Base-by-base conservation (phyloP, 2,329 filamentous ascomycete species). In the Pyrenophora tritici-repentis region DNA sequence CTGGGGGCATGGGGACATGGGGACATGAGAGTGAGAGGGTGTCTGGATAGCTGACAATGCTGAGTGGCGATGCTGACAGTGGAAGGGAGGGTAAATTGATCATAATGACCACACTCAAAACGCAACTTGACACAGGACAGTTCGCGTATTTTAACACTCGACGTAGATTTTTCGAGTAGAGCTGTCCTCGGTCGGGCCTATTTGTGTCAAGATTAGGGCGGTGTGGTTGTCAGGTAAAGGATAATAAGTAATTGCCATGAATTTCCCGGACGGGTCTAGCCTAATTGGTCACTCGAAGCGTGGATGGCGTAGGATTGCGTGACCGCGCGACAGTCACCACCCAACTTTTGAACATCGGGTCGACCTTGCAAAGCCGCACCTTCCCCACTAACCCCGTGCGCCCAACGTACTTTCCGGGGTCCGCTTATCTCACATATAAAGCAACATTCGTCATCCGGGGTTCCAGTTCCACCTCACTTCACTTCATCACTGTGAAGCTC, bases 301-400 rank as follows among this genome's bases (percentile, higher is more conserved):
- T 50, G 36, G 50, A 50, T 53, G 35, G 50, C 50, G 50, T 45
- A 18, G 40, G 39, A 51, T 55, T 52, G 52, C 51, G 55, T 56
- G 54, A 50, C 40, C 48, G 44, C 31, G 22, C 34, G 34, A 41
- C 18, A 48, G 36, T 41, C 43, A 47, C 40, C 34, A 53, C 41
- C 44, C 41, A 43, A 42, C 33, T 47, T 42, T 51, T 47, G 42
- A 37, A 50, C 18, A 44, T 20, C 33, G 53, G 33, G 43, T 37
- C 42, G 18, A 20, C 18, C 18, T 20, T 20, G 18, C 18, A 48
- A 50, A 35, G 37, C 24, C 43, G 51, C 46, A 50, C 22, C 40
- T 61, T 58, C 61, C 59, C 62, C 62, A 63, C 59, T 62, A 56
- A 43, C 54, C 49, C 52, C 40, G 46, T 53, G 54, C 55, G 42